Conservation (phyloP, 1,139 yeast genomes). For the Protomyces macrosporus region DNA sequence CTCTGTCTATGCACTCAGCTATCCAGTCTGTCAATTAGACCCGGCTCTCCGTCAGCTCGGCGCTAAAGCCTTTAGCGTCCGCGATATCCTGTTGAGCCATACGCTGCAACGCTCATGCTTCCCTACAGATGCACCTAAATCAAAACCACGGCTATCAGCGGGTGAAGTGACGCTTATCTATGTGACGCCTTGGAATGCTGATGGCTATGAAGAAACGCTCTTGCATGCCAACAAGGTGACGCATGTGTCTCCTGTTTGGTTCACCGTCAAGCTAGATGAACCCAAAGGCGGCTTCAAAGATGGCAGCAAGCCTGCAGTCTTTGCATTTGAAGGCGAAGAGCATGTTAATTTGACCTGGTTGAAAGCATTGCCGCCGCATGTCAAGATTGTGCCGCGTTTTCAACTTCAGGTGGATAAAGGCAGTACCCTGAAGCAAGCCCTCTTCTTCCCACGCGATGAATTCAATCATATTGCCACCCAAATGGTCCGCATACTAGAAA, state of each 20-base stretch:
- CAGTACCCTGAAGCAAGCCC: constrained; percentile 1
- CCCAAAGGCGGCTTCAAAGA: neutral
- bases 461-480: neutral
- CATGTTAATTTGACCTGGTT: constrained; percentile 7
- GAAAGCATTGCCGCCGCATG: neutral
- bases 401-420: neutral
- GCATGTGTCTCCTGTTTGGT: constrained; percentile 25
- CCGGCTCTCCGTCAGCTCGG: neutral
- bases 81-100: neutral
- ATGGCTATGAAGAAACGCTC: constrained; percentile 8
- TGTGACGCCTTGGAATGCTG: constrained; percentile 22
- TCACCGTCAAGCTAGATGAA: neutral
- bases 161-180: neutral
- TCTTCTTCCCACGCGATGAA: constrained; percentile 20
- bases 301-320: neutral
- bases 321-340: constrained; percentile 5
- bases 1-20: neutral
- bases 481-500: neutral
- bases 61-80: neutral
- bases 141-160: neutral
- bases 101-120: neutral
- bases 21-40: neutral
- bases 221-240: constrained; percentile 6
- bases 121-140: neutral
- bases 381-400: constrained; percentile 19